Evolutionary conservation across 2,329 filamentous ascomycete species (phyloP).

Genomic region (Emericellopsis cladophorae): DNA sequence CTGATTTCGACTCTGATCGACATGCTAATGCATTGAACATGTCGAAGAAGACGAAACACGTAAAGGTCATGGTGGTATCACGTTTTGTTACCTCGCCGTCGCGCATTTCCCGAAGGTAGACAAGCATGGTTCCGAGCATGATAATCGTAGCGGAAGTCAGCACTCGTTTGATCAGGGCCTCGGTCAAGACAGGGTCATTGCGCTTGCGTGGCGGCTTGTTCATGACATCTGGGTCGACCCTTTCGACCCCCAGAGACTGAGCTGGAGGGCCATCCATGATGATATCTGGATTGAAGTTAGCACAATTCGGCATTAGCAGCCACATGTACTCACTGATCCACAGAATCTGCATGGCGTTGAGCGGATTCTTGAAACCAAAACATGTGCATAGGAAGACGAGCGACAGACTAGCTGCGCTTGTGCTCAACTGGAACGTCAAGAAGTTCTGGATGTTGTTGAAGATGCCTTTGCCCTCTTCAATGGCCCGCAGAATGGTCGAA

Average conservation of each 20-base stretch:
- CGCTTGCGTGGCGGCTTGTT: constrained; percentile 72
- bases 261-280: constrained; percentile 98
- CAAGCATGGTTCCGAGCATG: constrained; percentile 80
- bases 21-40: constrained; percentile 98
- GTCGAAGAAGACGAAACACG: constrained; percentile 96
- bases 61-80: constrained; percentile 99
- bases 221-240: constrained; percentile 91
- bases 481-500: constrained; percentile 82
- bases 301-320: not conserved
- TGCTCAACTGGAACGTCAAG: constrained; percentile 94
- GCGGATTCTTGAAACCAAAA: constrained; percentile 83
- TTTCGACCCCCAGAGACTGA: constrained; percentile 91
- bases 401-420: constrained; percentile 83
- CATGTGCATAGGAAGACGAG: constrained; percentile 87
- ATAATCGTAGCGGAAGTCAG: constrained; percentile 80
- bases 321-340: constrained; percentile 79
- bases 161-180: constrained; percentile 68
- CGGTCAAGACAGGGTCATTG: constrained; percentile 83
- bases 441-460: constrained; percentile 99
- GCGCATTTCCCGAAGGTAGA: constrained; percentile 74
- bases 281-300: constrained; percentile 55
- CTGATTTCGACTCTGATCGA: constrained; percentile 79
- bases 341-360: constrained; percentile 98
- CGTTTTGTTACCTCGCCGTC: constrained; percentile 77
- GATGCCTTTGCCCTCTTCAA: constrained; percentile 97